phyloP scores from a whole-genome alignment of 768 basidiomycete genomes.

The Rhizopogon salebrosus region DNA sequence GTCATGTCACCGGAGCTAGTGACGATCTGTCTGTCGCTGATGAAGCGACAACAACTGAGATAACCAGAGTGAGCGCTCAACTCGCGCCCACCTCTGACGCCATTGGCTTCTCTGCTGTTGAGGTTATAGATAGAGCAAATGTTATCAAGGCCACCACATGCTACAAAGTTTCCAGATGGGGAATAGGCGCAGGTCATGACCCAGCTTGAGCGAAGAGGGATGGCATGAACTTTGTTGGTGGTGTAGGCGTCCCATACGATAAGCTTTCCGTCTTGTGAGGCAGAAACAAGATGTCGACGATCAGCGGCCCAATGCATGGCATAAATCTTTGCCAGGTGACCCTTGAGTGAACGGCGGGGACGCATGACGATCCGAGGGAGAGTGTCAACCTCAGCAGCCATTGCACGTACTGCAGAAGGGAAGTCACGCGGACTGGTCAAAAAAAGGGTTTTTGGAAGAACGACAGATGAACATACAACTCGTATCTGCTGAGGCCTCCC shows the following conservation, averaged over 20 bases:
- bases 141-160: conserved; percentile 98
- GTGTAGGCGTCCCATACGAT: conserved; percentile 99
- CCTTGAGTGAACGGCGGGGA: conserved; percentile 89
- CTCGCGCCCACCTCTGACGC: conserved; percentile 89
- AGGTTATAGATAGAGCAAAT: conserved; percentile 98
- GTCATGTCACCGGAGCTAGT: conserved; percentile 99
- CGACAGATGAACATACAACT: conserved; percentile 61
- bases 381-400: conserved; percentile 95
- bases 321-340: conserved; percentile 99
- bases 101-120: conserved; percentile 66
- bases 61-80: conserved; percentile 97
- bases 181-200: conserved; percentile 99
- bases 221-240: conserved; percentile 99
- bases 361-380: conserved; percentile 97
- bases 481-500: conserved; percentile 96
- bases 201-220: conserved; percentile 96
- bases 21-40: conserved; percentile 98
- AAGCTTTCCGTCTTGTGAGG: conserved; percentile 98
- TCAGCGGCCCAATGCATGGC: conserved; percentile 99
- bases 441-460: conserved; percentile 1
- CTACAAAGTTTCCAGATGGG: conserved; percentile 94
- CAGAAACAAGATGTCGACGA: conserved; percentile 95
- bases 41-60: conserved; percentile 95
- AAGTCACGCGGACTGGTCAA: conserved; percentile 12
- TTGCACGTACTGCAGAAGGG: conserved; percentile 75